A percentile compares a stretch with the other conserved stretches of the same genome.
Evolutionary conservation across 306 rosid species (phyloP).

Genomic region (Acacia crassicarpa): DNA sequence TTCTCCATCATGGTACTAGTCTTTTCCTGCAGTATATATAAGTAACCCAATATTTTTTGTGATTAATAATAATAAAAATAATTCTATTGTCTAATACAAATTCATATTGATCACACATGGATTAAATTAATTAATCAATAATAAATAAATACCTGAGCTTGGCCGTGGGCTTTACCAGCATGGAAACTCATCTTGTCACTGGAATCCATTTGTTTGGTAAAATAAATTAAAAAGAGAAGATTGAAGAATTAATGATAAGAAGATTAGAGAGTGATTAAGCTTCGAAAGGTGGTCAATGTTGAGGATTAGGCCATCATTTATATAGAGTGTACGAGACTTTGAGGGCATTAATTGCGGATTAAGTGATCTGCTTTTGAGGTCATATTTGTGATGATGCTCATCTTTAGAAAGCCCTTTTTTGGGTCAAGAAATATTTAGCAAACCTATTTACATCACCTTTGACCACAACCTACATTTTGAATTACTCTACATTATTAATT

Average conservation of each 20-base stretch:
- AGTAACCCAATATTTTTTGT: too few species aligned
- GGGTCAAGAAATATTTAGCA: neutral
- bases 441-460: neutral
- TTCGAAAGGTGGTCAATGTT: neutral
- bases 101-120: too few species aligned
- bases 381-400: neutral
- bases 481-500: too few species aligned
- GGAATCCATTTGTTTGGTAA: slow-evolving; percentile 30
- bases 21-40: slow-evolving; percentile 53
- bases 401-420: neutral
- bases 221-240: neutral
- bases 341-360: neutral
- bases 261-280: neutral
- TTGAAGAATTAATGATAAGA: neutral
- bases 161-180: slow-evolving; percentile 73
- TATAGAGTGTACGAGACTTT: neutral
- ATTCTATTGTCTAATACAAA: too few species aligned
- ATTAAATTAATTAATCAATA: too few species aligned
- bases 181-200: slow-evolving; percentile 32
- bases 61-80: too few species aligned
- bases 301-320: neutral
- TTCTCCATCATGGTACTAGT: slow-evolving; percentile 42
- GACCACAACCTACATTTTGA: too few species aligned
- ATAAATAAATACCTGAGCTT: slow-evolving; percentile 40
- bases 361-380: neutral